Base-by-base conservation (phyloP, 352 stramenopile species). In the Globisporangium rhizosaccharum region DNA sequence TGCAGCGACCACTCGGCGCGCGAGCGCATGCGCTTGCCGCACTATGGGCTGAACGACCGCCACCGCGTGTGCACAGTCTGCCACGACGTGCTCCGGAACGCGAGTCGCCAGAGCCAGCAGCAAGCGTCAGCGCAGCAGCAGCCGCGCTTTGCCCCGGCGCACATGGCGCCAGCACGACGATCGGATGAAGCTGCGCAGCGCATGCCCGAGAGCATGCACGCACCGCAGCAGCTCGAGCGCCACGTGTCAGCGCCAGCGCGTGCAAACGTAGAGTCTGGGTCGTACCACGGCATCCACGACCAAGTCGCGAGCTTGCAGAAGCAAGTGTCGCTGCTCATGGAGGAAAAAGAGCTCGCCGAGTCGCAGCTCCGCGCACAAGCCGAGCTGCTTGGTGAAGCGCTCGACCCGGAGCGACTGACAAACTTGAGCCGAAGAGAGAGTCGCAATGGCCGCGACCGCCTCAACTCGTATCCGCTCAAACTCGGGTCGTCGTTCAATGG, bases 11-110 rank as follows among this genome's bases (percentile, higher is more conserved):
- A 95, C 70, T 95, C 85, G 49, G 85, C 85, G 41, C 78, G 84
- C 15, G 79, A 93, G 61, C 83, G 83, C 25, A 86, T 93, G 73
- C 78, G 78, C 56, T 65, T 95, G 55, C 85, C 82, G 42, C 85
- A 93, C 59, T 92, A 90, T 54, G 85, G 85, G 28, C 75, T 95
- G 4, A 82, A 65, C 23, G 82, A 91, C 62, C 73, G 73, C 44
- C 83, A 95, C 56, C 83, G 85, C 57, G 85, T 95, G 15, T 95
- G 85, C 57, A 88, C 85, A 1, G 76, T 92, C 45, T 95, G 85
- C 58, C 72, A 90, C 57, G 79, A 95, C 50, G 62, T 79, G 64
- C 66, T 95, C 51, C 79, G 79, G 6, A 88, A 85, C 42, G 77
- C 73, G 1, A 62, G 57, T 26, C 73, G 71, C 50, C 75, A 82